These are phyloP conservation scores for Oryza glaberrima DNA, from an alignment of 176 grass and related monocot genomes.

Conservation along the genomic window DNA sequence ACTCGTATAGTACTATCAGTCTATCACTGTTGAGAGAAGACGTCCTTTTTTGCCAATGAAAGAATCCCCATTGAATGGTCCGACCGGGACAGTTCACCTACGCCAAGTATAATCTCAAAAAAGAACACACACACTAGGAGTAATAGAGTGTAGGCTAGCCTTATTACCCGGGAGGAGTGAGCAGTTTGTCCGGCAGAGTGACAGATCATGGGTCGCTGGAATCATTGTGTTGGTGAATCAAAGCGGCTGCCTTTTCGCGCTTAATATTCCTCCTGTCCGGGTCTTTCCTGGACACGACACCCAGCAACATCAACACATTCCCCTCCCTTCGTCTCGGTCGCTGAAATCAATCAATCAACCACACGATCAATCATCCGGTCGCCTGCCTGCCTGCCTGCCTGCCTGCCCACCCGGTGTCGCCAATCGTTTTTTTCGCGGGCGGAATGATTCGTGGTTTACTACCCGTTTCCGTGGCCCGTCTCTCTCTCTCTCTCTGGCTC, in stretches of 20 bases:
- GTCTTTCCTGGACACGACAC: slow-evolving; percentile 19
- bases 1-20: not conserved
- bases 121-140: not conserved
- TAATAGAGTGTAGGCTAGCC: not conserved
- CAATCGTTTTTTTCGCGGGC: not conserved
- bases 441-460: not conserved
- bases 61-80: not conserved
- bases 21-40: slow-evolving; percentile 8
- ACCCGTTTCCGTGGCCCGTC: not conserved
- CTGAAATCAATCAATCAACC: not conserved
- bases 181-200: not conserved
- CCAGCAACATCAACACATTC: slow-evolving; percentile 36
- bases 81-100: slow-evolving; percentile 34
- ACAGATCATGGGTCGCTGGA: slow-evolving; percentile 19
- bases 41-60: not conserved
- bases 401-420: not conserved
- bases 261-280: slow-evolving; percentile 57
- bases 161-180: not conserved
- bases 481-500: not conserved
- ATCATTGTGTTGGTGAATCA: not conserved
- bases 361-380: not conserved
- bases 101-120: not conserved
- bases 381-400: not conserved
- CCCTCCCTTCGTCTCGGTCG: not conserved
- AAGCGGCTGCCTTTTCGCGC: not conserved